Conservation (phyloP, 495 filamentous ascomycete species). For the Clavariopsis aquatica region DNA sequence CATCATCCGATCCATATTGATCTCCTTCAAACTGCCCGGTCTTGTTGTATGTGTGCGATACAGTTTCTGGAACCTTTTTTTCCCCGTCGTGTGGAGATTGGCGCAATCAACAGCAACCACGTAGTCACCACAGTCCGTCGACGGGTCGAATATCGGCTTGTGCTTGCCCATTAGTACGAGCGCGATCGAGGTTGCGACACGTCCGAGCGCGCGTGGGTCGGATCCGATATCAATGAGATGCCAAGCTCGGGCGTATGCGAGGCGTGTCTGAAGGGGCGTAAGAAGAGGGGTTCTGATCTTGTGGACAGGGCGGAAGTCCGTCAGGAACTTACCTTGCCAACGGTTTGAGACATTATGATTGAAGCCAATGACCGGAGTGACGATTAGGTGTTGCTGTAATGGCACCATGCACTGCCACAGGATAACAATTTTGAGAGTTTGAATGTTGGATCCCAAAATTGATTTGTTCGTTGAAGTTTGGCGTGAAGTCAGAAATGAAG, state of each 20-base stretch:
- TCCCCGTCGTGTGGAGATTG: conserved; percentile 82
- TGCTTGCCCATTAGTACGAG: conserved; percentile 96
- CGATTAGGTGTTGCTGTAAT: neutral
- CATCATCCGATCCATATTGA: conserved; percentile 95
- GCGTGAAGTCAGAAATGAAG: conserved; percentile 19
- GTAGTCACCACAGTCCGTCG: conserved; percentile 98
- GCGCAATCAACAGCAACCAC: conserved; percentile 90
- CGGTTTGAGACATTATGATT: conserved; percentile 64
- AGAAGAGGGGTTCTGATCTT: neutral
- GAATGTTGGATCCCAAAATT: neutral
- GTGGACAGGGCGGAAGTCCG: neutral
- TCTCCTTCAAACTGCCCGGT: conserved; percentile 79
- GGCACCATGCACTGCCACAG: conserved; percentile 8
- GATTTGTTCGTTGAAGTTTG: neutral
- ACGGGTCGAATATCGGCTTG: conserved; percentile 94
- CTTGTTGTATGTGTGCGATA: conserved; percentile 93
- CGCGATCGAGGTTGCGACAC: conserved; percentile 88
- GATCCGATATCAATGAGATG: conserved; percentile 78
- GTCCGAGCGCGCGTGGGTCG: conserved; percentile 67
- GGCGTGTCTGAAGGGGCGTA: conserved; percentile 66
- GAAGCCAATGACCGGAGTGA: conserved; percentile 12
- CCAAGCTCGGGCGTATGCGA: conserved; percentile 95
- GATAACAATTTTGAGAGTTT: neutral
- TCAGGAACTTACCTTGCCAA: conserved; percentile 59
- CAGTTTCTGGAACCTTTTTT: conserved; percentile 88